Conservation (phyloP, 129 eudicot species). For the Helianthus annuus region HanXRQr2.0-SUNRISE NC_035445.2:141621781-141622280, state of each 20-base stretch:
- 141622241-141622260: conserved; percentile 18
- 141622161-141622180: background rate
- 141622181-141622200: background rate
- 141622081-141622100: background rate
- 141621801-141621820: background rate
- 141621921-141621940: background rate
- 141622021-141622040: background rate
- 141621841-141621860: too few relatives aligned
- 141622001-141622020: background rate
- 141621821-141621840: too few relatives aligned
- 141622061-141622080: background rate
- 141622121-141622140: background rate
- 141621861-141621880: too few relatives aligned
- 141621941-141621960: background rate
- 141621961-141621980: background rate
- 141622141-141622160: background rate
- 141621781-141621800: conserved; percentile 7
- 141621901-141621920: background rate
- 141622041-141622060: background rate
- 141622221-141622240: background rate
- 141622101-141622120: background rate
- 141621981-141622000: background rate
- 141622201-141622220: background rate
- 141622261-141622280: background rate
- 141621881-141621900: background rate